Base-by-base conservation (phyloP, 2,329 filamentous ascomycete genomes). In the Hyphodiscus sp. region DNA sequence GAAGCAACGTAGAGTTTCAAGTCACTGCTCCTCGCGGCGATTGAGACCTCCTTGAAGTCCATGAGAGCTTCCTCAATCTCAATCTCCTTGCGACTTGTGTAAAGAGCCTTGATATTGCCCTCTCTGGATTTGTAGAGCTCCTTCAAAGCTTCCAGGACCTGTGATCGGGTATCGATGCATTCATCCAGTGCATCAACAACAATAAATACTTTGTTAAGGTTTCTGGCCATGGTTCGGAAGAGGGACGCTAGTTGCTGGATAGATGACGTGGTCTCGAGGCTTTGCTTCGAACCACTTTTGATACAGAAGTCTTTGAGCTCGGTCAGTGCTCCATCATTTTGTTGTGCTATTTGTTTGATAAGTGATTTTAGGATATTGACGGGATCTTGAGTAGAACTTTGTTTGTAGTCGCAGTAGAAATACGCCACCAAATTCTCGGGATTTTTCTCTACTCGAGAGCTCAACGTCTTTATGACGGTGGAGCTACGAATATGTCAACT, bases 381-480 rank as follows among this genome's bases (percentile, higher is more conserved):
- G 13, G 53, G 49, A 10, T 56, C 33, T 9, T 63, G 58, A 0
- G 47, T 62, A 18, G 51, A 11, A 5, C 19, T 5, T 41, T 64
- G 51, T 44, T 68, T 67, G 49, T 68, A 68, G 47, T 69, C 63
- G 45, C 63, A 68, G 45, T 66, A 68, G 52, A 63, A 69, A 47
- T 52, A 64, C 7, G 61, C 61, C 16, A 64, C 26, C 10, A 54
- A 61, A 26, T 33, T 50, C 44, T 45, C 20, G 29, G 45, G 19
- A 20, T 20, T 38, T 18, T 41, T 9, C 30, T 46, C 41, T 3
- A 38, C 23, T 2, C 47, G 15, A 49, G 23, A 20, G 52, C 33
- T 30, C 57, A n/a, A n/a, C n/a, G n/a, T 50, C 13, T 55, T 46
- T 18, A 55, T 54, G 13, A 49, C 19, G 1, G 50, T 52, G 11